Base-by-base conservation (phyloP, 768 basidiomycete species). In the Tulasnella sp. region DNA sequence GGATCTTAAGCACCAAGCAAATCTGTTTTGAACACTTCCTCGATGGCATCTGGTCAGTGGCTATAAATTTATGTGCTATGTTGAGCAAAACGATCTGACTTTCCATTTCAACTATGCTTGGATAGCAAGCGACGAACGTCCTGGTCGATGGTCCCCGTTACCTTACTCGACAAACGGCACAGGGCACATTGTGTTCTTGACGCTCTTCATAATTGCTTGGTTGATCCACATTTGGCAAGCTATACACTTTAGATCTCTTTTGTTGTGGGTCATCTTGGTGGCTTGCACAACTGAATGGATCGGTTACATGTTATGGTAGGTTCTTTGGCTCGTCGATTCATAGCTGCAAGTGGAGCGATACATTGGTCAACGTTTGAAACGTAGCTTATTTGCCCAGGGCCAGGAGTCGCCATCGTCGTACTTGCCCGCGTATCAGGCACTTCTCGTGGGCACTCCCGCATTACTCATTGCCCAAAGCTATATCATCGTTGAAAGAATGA, bases 401-500 rank as follows among this genome's bases (percentile, higher is more conserved):
- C 24, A 75, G 34, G 34, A 74, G 41, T n/a, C 16, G 9, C 60
- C 81, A 22, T 37, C n/a, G 11, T 79, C 78, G 78, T 44, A 50
- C 4, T 34, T 80, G 2, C 40, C 77, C 50, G 54, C 60, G 24
- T 73, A 41, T 34, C 69, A 82, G 60, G 42, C 72, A 6, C 12
- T 60, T 31, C 54, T 82, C n/a, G 72, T 82, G 54, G 75, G 75
- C 37, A 69, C 81, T n/a, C 81, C 81, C 7, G 81, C 81, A 5
- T 81, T 82, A 60, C 75, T 82, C 50, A 76, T 80, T 2, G 81
- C 81, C 11, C 80, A 82, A 46, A 69, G 58, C 41, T 82, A 81
- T 76, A 82, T 82, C 80, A 77, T 82, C 8, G 46, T 81, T 8
- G 81, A 80, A 11, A 31, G 81, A 22, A 31, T 82, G 28, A 82